phyloP scores from a whole-genome alignment of 2,329 filamentous ascomycete genomes.

The Tothia fuscella region DNA sequence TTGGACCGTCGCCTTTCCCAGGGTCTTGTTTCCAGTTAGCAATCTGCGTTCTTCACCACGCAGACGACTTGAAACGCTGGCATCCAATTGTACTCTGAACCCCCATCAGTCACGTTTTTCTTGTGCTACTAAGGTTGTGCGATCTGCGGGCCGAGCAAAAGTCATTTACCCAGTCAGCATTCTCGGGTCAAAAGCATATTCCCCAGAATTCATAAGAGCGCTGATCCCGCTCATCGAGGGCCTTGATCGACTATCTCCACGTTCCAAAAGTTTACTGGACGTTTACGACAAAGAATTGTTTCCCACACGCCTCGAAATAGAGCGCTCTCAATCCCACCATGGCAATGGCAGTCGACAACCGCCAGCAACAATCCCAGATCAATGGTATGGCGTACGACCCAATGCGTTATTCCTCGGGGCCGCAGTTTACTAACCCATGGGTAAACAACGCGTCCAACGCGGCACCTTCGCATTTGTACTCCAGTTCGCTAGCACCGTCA shows the following conservation, averaged over 20 bases:
- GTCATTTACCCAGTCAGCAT: constrained; percentile 8
- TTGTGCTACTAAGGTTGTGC: background rate
- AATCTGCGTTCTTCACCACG: background rate
- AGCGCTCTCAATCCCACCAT: constrained; percentile 35
- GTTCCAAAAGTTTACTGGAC: constrained; percentile 15
- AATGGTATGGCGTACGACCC: constrained; percentile 65
- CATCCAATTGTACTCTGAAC: background rate
- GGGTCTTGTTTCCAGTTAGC: no score
- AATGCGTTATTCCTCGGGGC: constrained; percentile 52
- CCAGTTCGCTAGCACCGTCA: constrained; percentile 36
- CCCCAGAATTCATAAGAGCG: constrained; percentile 14
- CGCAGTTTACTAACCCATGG: constrained; percentile 90
- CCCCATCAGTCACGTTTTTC: constrained; percentile 7
- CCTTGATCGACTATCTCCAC: constrained; percentile 25
- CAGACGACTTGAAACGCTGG: constrained; percentile 8
- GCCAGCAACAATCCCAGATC: constrained; percentile 54
- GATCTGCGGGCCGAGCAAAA: constrained; percentile 7
- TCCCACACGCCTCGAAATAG: constrained; percentile 15
- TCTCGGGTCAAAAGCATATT: background rate
- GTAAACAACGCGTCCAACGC: constrained; percentile 44
- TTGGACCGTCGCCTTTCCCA: background rate
- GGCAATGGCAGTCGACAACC: constrained; percentile 91
- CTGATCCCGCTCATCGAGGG: constrained; percentile 37
- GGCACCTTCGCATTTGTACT: constrained; percentile 51
- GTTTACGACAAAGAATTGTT: constrained; percentile 18